A percentile compares a stretch with the other conserved stretches of the same genome.
Evolutionary conservation across 257 asterid genomes (phyloP).

Genomic region (Solanum pimpinellifolium): DNA sequence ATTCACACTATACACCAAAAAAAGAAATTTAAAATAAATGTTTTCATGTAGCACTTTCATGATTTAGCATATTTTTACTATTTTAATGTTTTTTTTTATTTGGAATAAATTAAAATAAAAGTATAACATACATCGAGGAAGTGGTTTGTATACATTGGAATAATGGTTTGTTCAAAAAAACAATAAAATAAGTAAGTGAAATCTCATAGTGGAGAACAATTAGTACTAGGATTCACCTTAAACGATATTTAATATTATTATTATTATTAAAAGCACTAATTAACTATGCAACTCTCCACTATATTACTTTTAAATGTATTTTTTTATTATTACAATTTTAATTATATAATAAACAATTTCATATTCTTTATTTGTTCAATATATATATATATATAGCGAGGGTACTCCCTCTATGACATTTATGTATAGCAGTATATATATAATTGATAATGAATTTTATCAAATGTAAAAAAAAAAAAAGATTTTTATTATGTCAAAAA

Average conservation of each 20-base stretch:
- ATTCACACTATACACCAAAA: not conserved
- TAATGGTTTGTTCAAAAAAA: not conserved
- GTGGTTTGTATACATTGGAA: not conserved
- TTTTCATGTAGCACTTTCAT: not conserved
- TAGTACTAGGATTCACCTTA: not conserved
- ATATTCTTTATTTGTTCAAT: not conserved
- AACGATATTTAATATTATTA: not conserved
- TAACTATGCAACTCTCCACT: not conserved
- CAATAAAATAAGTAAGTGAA: too few relatives aligned
- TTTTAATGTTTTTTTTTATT: not conserved
- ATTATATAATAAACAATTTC: too few relatives aligned
- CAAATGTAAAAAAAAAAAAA: not conserved
- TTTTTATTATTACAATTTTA: not conserved
- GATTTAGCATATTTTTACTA: not conserved
- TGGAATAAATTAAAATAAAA: not conserved
- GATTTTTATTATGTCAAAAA: not conserved
- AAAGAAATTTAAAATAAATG: not conserved
- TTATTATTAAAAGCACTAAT: not conserved
- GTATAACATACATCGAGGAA: not conserved
- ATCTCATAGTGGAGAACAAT: not conserved
- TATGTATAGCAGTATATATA: not conserved
- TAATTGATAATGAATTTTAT: not conserved
- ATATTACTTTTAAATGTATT: not conserved
- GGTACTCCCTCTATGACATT: not conserved
- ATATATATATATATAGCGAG: too few relatives aligned